Evolutionary conservation across 306 rosid genomes (phyloP).

Genomic region (Trifolium pratense): DNA sequence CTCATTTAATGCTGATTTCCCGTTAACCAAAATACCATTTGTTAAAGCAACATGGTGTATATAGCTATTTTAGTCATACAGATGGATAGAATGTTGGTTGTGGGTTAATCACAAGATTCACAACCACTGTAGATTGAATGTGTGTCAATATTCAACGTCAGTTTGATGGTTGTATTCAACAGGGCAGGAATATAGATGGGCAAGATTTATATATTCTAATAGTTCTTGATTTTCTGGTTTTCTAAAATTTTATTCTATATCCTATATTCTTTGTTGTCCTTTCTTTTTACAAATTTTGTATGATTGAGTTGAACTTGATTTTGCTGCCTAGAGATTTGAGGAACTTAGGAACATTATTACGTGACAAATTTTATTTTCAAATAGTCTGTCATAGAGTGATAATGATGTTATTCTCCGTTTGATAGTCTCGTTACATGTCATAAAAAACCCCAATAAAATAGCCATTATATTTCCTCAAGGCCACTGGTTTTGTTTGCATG

Average conservation of each 20-base stretch:
- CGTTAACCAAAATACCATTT: background rate
- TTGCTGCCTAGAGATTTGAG: background rate
- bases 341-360: slow-evolving; percentile 9
- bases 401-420: background rate
- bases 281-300: background rate
- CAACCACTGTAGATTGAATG: background rate
- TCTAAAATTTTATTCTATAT: slow-evolving; percentile 15
- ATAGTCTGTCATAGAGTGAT: background rate
- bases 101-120: slow-evolving; percentile 1
- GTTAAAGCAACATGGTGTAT: background rate
- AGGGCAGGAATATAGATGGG: slow-evolving; percentile 26
- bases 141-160: background rate
- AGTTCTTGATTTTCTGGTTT: slow-evolving; percentile 11
- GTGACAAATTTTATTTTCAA: background rate
- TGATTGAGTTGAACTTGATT: background rate
- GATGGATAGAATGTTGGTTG: background rate
- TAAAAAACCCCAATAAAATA: background rate
- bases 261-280: slow-evolving; percentile 14
- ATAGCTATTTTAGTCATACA: background rate
- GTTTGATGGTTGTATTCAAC: slow-evolving; percentile 24
- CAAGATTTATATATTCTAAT: background rate
- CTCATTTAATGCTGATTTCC: slow-evolving; percentile 12
- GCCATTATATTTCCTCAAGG: background rate
- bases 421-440: background rate
- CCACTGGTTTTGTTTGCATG: background rate